These are phyloP conservation scores for Penicillium verhagenii DNA, from an alignment of 495 filamentous ascomycete genomes.

Conservation along the genomic window DNA sequence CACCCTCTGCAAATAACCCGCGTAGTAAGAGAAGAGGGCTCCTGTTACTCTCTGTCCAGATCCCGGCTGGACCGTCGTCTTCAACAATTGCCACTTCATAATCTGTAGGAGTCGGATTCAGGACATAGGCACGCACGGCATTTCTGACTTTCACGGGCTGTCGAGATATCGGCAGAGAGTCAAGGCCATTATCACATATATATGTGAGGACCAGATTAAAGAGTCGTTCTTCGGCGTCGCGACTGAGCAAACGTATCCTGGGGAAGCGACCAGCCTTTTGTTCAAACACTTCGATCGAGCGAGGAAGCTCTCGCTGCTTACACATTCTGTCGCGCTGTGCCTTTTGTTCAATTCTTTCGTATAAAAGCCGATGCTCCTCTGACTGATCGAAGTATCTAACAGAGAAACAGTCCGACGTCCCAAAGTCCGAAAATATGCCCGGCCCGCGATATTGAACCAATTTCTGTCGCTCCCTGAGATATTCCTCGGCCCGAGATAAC, in stretches of 20 bases:
- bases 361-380: neutral
- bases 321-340: constrained; percentile 11
- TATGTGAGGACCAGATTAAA: neutral
- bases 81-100: neutral
- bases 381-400: neutral
- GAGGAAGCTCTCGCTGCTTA: neutral
- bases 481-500: constrained; percentile 47
- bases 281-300: neutral
- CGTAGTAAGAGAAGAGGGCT: neutral
- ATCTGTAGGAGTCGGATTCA: neutral
- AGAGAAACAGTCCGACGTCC: neutral
- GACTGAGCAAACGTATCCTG: neutral
- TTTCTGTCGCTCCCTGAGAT: constrained; percentile 37
- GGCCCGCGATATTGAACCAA: constrained; percentile 2
- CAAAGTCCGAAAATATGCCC: neutral
- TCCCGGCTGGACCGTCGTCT: neutral
- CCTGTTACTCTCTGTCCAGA: neutral
- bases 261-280: neutral
- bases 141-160: neutral
- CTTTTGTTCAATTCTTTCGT: constrained; percentile 1
- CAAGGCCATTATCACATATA: neutral
- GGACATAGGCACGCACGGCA: neutral
- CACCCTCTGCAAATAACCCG: constrained; percentile 3
- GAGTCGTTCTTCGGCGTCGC: neutral
- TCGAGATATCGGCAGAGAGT: neutral